phyloP scores from a whole-genome alignment of 169 alveolate genomes.

The Babesia gibsoni region DNA sequence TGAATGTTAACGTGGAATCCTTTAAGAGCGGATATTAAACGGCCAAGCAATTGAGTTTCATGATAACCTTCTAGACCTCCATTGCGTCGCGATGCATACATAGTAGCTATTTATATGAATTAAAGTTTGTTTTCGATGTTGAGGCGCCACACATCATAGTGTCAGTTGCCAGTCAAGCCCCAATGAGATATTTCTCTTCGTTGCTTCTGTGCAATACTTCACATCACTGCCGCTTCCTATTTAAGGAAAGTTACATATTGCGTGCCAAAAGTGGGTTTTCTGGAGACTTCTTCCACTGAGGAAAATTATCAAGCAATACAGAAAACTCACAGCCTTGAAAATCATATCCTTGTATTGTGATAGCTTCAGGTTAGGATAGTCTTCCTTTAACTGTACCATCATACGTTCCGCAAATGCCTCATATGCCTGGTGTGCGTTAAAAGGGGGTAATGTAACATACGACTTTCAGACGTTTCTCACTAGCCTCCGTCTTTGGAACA shows the following conservation, averaged over 20 bases:
- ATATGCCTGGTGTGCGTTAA: constrained; percentile 55
- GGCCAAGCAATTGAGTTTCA: constrained; percentile 35
- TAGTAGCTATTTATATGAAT: background rate
- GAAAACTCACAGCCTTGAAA: constrained; percentile 66
- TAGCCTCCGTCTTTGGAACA: constrained; percentile 35
- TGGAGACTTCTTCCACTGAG: constrained; percentile 68
- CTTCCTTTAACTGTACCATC: constrained; percentile 70
- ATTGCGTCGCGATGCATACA: constrained; percentile 1
- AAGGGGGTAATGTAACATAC: constrained; percentile 4
- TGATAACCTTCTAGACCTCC: background rate
- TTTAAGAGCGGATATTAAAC: constrained; percentile 21
- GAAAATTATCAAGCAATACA: background rate
- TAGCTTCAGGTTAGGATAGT: constrained; percentile 69
- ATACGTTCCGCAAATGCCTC: constrained; percentile 68
- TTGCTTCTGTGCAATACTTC: too few species aligned
- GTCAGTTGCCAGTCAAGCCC: too few species aligned
- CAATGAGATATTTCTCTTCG: too few species aligned
- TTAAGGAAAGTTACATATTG: background rate
- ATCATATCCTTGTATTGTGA: constrained; percentile 78
- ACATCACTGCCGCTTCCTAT: background rate
- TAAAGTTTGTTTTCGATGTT: too few species aligned
- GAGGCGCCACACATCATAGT: too few species aligned
- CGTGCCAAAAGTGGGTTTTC: constrained; percentile 51
- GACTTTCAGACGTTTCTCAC: constrained; percentile 54
- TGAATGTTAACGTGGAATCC: constrained; percentile 15